phyloP scores from a whole-genome alignment of 1,139 yeast genomes.

The Entelexis sorbosivorans region DNA sequence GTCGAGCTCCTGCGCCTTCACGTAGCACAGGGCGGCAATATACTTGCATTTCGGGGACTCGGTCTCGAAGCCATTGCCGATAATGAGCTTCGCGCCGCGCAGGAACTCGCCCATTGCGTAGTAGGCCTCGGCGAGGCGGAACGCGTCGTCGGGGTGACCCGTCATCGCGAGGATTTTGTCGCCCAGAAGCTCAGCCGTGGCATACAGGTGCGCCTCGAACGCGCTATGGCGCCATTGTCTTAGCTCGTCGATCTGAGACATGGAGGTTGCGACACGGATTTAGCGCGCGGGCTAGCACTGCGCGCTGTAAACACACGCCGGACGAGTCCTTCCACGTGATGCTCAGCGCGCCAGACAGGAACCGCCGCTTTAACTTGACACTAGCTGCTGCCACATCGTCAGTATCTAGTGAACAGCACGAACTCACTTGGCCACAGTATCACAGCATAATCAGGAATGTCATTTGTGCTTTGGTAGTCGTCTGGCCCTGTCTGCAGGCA shows the following conservation, averaged over 20 bases:
- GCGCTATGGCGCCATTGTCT: slow-evolving; percentile 94
- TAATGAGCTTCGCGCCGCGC: slow-evolving; percentile 59
- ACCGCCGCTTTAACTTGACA: too few species aligned
- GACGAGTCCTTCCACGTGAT: too few species aligned
- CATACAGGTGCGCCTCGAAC: slow-evolving; percentile 79
- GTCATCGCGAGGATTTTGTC: slow-evolving; percentile 77
- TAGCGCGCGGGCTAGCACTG: not conserved
- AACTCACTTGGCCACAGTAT: too few species aligned
- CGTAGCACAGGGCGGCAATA: slow-evolving; percentile 62
- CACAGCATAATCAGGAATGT: too few species aligned
- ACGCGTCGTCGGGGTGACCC: slow-evolving; percentile 83
- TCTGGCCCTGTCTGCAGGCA: too few species aligned
- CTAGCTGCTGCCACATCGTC: too few species aligned
- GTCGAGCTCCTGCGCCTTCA: slow-evolving; percentile 58
- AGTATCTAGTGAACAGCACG: too few species aligned
- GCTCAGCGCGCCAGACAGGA: too few species aligned
- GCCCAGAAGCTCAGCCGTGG: slow-evolving; percentile 84
- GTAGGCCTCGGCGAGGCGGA: slow-evolving; percentile 90
- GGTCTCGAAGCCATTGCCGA: slow-evolving; percentile 32
- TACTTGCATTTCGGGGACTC: slow-evolving; percentile 66
- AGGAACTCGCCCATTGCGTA: slow-evolving; percentile 64
- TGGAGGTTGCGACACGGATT: not conserved
- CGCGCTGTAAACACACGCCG: not conserved
- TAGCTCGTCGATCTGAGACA: slow-evolving; percentile 69
- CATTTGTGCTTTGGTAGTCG: too few species aligned